Evolutionary conservation across 768 basidiomycete genomes (phyloP).

Genomic region (Lactarius tabidus): DNA sequence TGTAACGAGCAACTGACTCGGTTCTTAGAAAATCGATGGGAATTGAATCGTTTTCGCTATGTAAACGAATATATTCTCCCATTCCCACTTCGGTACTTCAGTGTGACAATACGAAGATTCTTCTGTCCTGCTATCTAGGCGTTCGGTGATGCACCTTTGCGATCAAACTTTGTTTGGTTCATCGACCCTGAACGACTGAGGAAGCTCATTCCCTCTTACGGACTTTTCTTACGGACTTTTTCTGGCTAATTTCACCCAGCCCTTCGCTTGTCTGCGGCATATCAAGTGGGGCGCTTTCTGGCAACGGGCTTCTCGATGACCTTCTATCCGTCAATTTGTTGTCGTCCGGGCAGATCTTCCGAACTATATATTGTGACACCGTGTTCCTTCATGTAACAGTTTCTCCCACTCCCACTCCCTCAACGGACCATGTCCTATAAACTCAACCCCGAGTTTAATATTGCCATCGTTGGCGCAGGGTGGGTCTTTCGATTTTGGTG

Average conservation of each 20-base stretch:
- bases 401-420: not conserved
- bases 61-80: not conserved
- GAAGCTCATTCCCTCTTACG: not conserved
- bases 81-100: not conserved
- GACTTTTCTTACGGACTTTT: not conserved
- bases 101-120: not conserved
- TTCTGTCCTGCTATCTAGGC: not conserved
- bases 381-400: not conserved
- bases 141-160: not conserved
- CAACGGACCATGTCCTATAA: not conserved
- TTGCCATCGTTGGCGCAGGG: constrained; percentile 31
- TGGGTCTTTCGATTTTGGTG: not conserved
- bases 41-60: not conserved
- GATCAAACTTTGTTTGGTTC: not conserved
- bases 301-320: not conserved
- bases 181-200: not conserved
- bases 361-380: not conserved
- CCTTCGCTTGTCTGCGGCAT: not conserved
- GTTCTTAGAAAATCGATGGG: no score
- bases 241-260: not conserved
- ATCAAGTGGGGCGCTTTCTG: not conserved
- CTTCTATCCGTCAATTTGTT: not conserved
- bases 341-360: not conserved
- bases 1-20: not conserved
- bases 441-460: not conserved